Conservation (phyloP, 441 rosid genomes). For the Corymbia calophylla region DNA sequence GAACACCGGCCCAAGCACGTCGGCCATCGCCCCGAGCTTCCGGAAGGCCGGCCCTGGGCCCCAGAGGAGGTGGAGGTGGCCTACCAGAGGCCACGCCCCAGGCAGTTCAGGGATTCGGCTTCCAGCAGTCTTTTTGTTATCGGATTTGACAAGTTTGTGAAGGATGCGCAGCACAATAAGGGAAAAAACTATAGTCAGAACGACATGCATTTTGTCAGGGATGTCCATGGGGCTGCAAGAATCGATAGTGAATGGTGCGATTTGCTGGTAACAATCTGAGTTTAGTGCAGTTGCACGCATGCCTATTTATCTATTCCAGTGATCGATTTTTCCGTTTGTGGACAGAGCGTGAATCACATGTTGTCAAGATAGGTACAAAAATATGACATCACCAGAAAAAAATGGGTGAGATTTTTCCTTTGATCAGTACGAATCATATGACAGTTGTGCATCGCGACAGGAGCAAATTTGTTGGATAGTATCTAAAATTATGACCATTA, state of each 20-base stretch:
- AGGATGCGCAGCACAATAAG: not conserved
- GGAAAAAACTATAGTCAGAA: not conserved
- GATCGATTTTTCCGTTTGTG: not conserved
- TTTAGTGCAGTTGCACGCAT: not conserved
- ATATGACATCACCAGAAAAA: not conserved
- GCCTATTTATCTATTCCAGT: not conserved
- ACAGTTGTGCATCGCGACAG: not conserved
- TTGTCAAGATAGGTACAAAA: not conserved
- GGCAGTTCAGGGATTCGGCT: constrained; percentile 31
- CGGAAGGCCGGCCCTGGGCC: constrained; percentile 25
- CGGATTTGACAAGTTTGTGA: not conserved
- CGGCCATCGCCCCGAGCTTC: constrained; percentile 45
- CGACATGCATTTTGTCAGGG: not conserved
- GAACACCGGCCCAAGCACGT: constrained; percentile 42
- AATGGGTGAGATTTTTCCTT: not conserved
- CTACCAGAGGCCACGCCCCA: constrained; percentile 54
- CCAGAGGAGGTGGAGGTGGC: constrained; percentile 48
- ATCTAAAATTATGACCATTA: not conserved
- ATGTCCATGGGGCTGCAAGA: not conserved
- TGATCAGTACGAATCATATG: accelerated
- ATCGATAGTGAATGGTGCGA: not conserved
- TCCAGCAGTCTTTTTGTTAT: not conserved
- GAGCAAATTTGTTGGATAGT: not conserved
- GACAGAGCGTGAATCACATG: not conserved
- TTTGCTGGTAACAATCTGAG: not conserved